Evolutionary conservation across 2,329 filamentous ascomycete species (phyloP), one percentile per base, ranked within the genome.

Genomic region (Sordariomycetes sp.): DNA sequence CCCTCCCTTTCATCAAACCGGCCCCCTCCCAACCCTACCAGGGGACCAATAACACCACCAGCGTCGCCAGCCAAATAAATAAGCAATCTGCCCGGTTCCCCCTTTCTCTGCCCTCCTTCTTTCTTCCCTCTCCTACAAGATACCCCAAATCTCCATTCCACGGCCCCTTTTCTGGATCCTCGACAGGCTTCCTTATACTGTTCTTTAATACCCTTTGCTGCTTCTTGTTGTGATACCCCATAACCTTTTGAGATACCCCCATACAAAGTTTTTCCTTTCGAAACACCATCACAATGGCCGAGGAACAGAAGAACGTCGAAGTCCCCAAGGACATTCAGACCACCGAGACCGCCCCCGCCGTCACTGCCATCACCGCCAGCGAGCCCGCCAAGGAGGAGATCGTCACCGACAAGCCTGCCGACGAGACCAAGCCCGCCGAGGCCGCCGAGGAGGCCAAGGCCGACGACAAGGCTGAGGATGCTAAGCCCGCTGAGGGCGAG

Each of bases 281-380:
- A 28, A 19, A n/a, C 3, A 55, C 52, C 55, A 54, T 58, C 66
- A 72, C 51, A 70, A 86, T 86, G 81, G 77, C 82, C 65, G 81
- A 86, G 54, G 69, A 67, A 60, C 72, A 78, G 62, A 86, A 86
- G 68, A 72, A 79, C 55, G 68, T 73, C 50, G 78, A 79, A 59
- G 66, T 68, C 59, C 56, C 68, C 45, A 50, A 59, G 54, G 72
- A 75, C 46, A 59, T 66, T 45, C 63, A 64, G 63, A 56, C 63
- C 39, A 59, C 54, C 34, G 57, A 57, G 41, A 46, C 48, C 44
- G 58, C 63, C 43, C 52, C 61, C 36, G 57, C 54, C 30, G 48
- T 50, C 26, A 50, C 51, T 20, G 53, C 49, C 32, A n/a, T n/a
- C n/a, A n/a, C n/a, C n/a, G n/a, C 47, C 26, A 46, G 49, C 23